Base-by-base conservation (phyloP, 345 rosid genomes). In the Raphanus sativus region DNA sequence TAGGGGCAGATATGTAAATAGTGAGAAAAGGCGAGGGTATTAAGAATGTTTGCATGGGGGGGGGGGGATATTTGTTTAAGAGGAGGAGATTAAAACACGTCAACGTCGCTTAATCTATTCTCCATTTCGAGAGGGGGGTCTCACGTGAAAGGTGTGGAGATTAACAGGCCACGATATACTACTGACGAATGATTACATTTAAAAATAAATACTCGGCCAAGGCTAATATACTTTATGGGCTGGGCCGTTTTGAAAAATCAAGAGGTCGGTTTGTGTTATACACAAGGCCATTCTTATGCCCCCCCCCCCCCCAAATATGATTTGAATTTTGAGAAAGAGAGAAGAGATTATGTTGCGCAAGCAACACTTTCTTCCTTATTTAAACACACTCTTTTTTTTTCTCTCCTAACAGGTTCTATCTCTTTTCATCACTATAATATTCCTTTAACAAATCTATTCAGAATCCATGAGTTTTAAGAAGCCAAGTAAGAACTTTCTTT, bases 61-160 rank as follows among this genome's bases (percentile, higher is more conserved):
- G 30, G 72, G 21, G 0, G 21, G 71, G 63, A 65, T 62, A 12
- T 79, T 67, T 55, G 62, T 64, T 71, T n/a, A 72, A 71, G 77
- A 64, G 80, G 64, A 70, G 62, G 77, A 58, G 30, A 67, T 71
- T 54, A 58, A 21, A 6, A 73, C 76, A 72, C 79, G 80, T 75
- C 81, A 28, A 62, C 67, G 71, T 74, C 58, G 33, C 69, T 70
- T 75, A 82, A 65, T 54, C 76, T 78, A 64, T 74, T 74, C 70
- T 30, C 29, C 24, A 52, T 42, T 74, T 60, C 55, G 67, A 50
- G 45, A 7, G 42, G 36, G 24, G 24, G 55, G 55, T 48, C 55
- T 62, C 82, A 80, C 75, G 73, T 75, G 76, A 45, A 79, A 68
- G 64, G 48, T 69, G 81, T 71, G 80, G 82, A 69, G 78, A 26